These are phyloP conservation scores for Penicillium sclerotigenum DNA, from an alignment of 2,329 filamentous ascomycete genomes.

Conservation along the genomic window DNA sequence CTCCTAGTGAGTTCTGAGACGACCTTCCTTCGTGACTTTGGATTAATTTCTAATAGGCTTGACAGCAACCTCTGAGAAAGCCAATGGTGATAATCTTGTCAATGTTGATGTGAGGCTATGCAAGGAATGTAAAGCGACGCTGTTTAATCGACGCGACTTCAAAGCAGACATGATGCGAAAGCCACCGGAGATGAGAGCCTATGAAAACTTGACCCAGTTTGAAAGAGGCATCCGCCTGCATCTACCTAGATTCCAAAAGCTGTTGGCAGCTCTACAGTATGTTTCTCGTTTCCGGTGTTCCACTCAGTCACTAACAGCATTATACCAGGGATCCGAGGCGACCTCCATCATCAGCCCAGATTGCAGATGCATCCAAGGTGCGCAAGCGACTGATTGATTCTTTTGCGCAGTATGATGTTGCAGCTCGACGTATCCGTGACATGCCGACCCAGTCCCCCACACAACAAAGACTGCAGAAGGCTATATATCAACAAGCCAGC, in stretches of 20 bases:
- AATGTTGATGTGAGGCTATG: slow-evolving; percentile 87
- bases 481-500: slow-evolving; percentile 77
- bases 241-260: slow-evolving; percentile 78
- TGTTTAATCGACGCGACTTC: slow-evolving; percentile 76
- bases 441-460: slow-evolving; percentile 68
- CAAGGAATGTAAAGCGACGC: slow-evolving; percentile 72
- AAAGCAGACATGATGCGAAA: slow-evolving; percentile 64
- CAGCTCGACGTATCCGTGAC: slow-evolving; percentile 76
- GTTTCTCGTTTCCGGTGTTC: slow-evolving; percentile 16
- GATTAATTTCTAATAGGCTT: slow-evolving; percentile 35
- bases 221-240: slow-evolving; percentile 80
- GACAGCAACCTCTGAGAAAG: slow-evolving; percentile 44
- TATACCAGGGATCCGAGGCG: slow-evolving; percentile 56
- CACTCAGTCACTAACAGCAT: slow-evolving; percentile 7
- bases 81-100: slow-evolving; percentile 50
- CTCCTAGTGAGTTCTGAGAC: slow-evolving; percentile 52
- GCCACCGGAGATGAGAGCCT: slow-evolving; percentile 73
- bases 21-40: not conserved
- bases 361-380: slow-evolving; percentile 82
- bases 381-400: slow-evolving; percentile 86
- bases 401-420: slow-evolving; percentile 81
- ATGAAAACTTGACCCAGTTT: slow-evolving; percentile 80
- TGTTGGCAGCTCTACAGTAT: slow-evolving; percentile 67
- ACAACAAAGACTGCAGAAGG: slow-evolving; percentile 72
- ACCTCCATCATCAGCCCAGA: slow-evolving; percentile 64